A percentile compares a stretch with the other conserved stretches of the same genome.
Conservation (phyloP, 345 rosid genomes). For the Hirschfeldia incana region DNA sequence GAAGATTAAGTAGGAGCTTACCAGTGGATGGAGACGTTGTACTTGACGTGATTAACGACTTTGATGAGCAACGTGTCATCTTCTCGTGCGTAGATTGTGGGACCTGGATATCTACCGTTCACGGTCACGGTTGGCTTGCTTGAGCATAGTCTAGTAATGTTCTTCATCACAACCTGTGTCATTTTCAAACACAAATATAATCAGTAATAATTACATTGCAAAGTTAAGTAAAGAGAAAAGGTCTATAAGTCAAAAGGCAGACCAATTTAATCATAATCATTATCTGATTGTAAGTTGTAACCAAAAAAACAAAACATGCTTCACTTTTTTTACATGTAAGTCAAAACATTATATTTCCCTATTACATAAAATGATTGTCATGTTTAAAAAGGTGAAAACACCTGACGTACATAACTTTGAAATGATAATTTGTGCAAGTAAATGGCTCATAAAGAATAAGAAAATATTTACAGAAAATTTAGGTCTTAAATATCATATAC, state of each 20-base stretch:
- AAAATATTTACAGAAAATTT: not conserved
- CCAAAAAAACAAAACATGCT: constrained; percentile 2
- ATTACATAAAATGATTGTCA: not conserved
- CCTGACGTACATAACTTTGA: not conserved
- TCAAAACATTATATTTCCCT: not conserved
- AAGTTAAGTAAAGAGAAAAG: not conserved
- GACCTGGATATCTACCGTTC: constrained; percentile 83
- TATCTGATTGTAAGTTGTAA: constrained; percentile 19
- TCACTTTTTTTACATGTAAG: constrained; percentile 2
- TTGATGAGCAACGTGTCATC: constrained; percentile 77
- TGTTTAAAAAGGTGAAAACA: not conserved
- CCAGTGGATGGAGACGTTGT: constrained; percentile 89
- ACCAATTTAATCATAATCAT: constrained; percentile 4
- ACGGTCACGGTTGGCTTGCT: constrained; percentile 81
- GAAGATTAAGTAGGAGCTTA: constrained; percentile 33
- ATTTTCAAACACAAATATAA: constrained; percentile 14
- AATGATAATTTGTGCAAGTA: not conserved
- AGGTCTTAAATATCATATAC: not conserved
- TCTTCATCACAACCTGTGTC: constrained; percentile 69
- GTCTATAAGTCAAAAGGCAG: not conserved
- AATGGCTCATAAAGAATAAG: not conserved
- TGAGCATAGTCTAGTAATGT: constrained; percentile 67
- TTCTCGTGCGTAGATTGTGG: constrained; percentile 84
- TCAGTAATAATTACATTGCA: constrained; percentile 2
- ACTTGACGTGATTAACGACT: constrained; percentile 79